Base-by-base conservation (phyloP, 805 yeast species). In the Zygosaccharomyces siamensis region DNA sequence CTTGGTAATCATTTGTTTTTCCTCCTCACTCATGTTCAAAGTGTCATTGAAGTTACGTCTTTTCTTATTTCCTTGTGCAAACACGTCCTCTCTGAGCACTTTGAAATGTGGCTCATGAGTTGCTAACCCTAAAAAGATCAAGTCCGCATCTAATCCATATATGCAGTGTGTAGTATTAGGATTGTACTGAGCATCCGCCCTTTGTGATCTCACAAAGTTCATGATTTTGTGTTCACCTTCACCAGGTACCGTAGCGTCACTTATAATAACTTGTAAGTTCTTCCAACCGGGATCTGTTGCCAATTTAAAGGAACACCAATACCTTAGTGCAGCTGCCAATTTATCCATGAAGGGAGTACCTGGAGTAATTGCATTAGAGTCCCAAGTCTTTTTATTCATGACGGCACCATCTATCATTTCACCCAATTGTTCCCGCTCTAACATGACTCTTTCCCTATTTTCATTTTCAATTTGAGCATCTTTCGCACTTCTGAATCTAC, bases 201-300 rank as follows among this genome's bases (percentile, higher is more conserved):
- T 76, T 65, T 90, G 98, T 37, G 87, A 79, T 61, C 99, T 80
- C 49, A 93, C 86, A 64, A 90, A 93, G 60, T 86, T 89, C 99
- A 93, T 93, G 59, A 93, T 84, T 67, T 93, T 93, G 72, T 93
- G 99, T 68, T 93, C 99, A 64, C 99, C 99, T 75, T 93, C 99
- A 53, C 99, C 99, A 1, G 99, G 99, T 11, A 92, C 98, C 0
- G 95, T 83, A 27, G 97, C 96, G 65, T 92, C 99, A 61, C 95
- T 85, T 40, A 93, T 84, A 21, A 93, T 86, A 5, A 93, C 89
- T 67, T 93, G 93, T 42, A 92, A 70, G 50, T 84, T 77, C 39
- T 83, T 83, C 99, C 99, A 93, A 30, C 95, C 96, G 1, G 97
- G 95, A 62, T 93, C 99, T 7, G 78, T 78, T 32, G 89, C 77